Conservation (phyloP, 1,284 basidiomycete genomes). For the Heliocybe sulcata region DNA sequence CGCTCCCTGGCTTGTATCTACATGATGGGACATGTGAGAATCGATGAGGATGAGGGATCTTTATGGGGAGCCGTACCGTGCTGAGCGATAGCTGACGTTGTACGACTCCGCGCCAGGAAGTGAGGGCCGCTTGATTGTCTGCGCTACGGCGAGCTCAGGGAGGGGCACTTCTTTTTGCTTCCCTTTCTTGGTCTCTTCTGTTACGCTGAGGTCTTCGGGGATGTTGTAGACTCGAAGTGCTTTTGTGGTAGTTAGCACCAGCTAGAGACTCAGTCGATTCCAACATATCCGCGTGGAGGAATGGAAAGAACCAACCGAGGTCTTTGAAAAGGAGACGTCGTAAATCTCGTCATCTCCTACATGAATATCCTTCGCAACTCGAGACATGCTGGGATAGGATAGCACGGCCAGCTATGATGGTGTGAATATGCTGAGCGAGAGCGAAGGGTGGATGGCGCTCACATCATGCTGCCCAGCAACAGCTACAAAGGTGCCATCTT, state of each 20-base stretch:
- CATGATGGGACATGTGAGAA: neutral
- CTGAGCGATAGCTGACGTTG: conserved; percentile 65
- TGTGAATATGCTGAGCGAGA: conserved; percentile 9
- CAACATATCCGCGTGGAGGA: conserved; percentile 4
- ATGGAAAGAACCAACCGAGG: conserved; percentile 28
- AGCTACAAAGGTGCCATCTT: conserved; percentile 49
- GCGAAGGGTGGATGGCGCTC: conserved; percentile 14
- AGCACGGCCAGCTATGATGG: conserved; percentile 57
- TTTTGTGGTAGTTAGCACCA: conserved; percentile 58
- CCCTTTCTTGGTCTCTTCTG: conserved; percentile 30
- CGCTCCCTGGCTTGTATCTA: conserved; percentile 55
- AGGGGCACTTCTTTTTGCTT: conserved; percentile 29
- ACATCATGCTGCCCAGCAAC: conserved; percentile 64
- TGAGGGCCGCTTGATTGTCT: conserved; percentile 47
- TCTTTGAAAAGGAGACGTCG: conserved; percentile 60
- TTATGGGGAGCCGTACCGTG: conserved; percentile 37
- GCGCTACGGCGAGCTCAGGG: conserved; percentile 34
- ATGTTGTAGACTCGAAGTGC: conserved; percentile 57
- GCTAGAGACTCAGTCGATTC: conserved; percentile 25
- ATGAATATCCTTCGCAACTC: conserved; percentile 35
- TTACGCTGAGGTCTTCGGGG: conserved; percentile 15
- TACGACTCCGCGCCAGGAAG: conserved; percentile 37
- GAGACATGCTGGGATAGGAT: conserved; percentile 54
- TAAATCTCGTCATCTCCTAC: conserved; percentile 66
- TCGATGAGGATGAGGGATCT: neutral